Percentiles rank a stretch among this genome's conserved stretches.
These are phyloP conservation scores for Fusarium sp. DNA, from an alignment of 2,329 filamentous ascomycete genomes.

Conservation along the genomic window DNA sequence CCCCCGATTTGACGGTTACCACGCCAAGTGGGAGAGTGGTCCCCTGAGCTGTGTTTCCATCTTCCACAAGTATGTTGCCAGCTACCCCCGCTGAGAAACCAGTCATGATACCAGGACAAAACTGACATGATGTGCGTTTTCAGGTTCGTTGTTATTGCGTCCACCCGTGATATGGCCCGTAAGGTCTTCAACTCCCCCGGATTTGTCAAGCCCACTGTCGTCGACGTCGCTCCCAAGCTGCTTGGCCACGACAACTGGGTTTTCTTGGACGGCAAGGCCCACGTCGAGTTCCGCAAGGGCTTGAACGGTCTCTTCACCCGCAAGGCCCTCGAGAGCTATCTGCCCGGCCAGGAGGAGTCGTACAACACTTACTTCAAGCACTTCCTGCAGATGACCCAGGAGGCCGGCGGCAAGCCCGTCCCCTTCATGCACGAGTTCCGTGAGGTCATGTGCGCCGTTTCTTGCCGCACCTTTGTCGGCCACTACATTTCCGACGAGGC, in stretches of 20 bases:
- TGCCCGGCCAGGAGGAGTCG: slow-evolving; percentile 92
- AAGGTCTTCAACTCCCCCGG: slow-evolving; percentile 96
- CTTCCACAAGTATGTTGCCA: slow-evolving; percentile 86
- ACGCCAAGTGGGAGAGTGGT: slow-evolving; percentile 91
- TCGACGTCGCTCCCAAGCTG: slow-evolving; percentile 93
- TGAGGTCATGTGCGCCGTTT: slow-evolving; percentile 93
- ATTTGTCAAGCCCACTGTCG: slow-evolving; percentile 96
- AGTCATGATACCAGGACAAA: background rate
- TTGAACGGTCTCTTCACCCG: slow-evolving; percentile 95
- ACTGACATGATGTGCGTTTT: slow-evolving; percentile 14
- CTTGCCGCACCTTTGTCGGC: slow-evolving; percentile 96
- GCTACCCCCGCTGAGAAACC: background rate
- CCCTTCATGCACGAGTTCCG: slow-evolving; percentile 94
- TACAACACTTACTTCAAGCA: slow-evolving; percentile 88
- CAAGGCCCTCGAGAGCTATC: slow-evolving; percentile 85
- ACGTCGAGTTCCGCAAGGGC: slow-evolving; percentile 97
- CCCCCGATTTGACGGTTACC: slow-evolving; percentile 91
- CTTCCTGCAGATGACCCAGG: slow-evolving; percentile 81
- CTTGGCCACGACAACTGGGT: slow-evolving; percentile 95
- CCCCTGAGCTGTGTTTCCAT: slow-evolving; percentile 96
- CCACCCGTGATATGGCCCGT: slow-evolving; percentile 92
- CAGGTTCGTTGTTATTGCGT: slow-evolving; percentile 97
- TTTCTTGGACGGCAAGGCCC: slow-evolving; percentile 93
- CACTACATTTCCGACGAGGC: slow-evolving; percentile 93
- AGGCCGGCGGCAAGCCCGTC: slow-evolving; percentile 77